These are phyloP conservation scores for Aspergillus olivimuriae DNA, from an alignment of 495 filamentous ascomycete genomes.

Conservation along the genomic window DNA sequence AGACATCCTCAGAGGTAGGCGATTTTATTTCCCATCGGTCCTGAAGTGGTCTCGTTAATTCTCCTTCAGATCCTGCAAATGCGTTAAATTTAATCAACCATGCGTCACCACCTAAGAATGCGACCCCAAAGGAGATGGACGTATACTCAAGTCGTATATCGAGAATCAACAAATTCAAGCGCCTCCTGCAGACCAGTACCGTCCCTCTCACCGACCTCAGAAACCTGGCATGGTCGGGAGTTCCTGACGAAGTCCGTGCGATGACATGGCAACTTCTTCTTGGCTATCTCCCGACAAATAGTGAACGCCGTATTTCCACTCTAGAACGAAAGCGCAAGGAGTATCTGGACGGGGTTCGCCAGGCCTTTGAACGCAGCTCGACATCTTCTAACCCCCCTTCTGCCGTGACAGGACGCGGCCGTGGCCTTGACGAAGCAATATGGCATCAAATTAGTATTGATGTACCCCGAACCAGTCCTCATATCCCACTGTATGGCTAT, in stretches of 20 bases:
- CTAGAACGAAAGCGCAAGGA: constrained; percentile 94
- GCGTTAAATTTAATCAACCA: constrained; percentile 91
- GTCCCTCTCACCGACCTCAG: constrained; percentile 80
- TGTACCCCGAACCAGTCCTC: constrained; percentile 93
- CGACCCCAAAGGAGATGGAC: constrained; percentile 77
- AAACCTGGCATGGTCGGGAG: constrained; percentile 82
- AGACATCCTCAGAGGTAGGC: constrained; percentile 73
- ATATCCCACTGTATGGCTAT: constrained; percentile 88
- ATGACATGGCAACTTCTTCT: constrained; percentile 98
- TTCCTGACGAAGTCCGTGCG: constrained; percentile 89
- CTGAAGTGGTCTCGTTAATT: constrained; percentile 7
- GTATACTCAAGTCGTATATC: constrained; percentile 81
- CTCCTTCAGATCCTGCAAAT: constrained; percentile 75
- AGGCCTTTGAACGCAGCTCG: constrained; percentile 77
- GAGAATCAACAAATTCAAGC: constrained; percentile 98
- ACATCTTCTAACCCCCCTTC: constrained; percentile 27
- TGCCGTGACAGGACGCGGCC: constrained; percentile 41
- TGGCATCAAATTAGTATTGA: constrained; percentile 99
- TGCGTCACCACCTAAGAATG: constrained; percentile 65
- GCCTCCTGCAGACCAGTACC: constrained; percentile 82
- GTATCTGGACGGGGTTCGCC: constrained; percentile 90
- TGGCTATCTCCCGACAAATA: constrained; percentile 91
- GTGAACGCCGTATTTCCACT: constrained; percentile 81
- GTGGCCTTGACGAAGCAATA: constrained; percentile 87
- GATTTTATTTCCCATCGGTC: constrained; percentile 1